A percentile compares a stretch with the other conserved stretches of the same genome.
Evolutionary conservation across 225 moss, liverwort and hornwort species (phyloP).

Genomic region (Sphagnum tenellum): DNA sequence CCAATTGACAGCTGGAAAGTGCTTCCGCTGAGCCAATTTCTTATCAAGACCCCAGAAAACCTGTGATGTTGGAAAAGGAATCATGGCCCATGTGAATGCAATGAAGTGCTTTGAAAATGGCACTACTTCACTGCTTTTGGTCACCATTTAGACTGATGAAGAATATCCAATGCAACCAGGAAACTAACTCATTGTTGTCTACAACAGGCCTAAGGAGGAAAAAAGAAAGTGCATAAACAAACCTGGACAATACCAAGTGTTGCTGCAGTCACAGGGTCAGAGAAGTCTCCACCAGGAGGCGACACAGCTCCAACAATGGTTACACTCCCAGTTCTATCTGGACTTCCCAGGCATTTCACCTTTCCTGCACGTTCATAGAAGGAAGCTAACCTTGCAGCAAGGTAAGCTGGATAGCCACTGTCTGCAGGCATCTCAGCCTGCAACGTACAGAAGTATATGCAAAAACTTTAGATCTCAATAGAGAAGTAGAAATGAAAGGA

Average conservation of each 20-base stretch:
- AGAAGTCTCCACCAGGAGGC: slow-evolving; percentile 98
- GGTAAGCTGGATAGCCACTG: slow-evolving; percentile 98
- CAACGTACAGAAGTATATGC: slow-evolving; percentile 1
- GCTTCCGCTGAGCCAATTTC: slow-evolving; percentile 93
- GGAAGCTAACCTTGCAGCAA: slow-evolving; percentile 83
- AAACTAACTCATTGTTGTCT: too few relatives aligned
- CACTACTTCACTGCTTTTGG: too few relatives aligned
- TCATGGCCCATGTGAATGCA: too few relatives aligned
- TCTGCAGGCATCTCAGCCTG: slow-evolving; percentile 99
- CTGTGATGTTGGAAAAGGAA: slow-evolving; percentile 12
- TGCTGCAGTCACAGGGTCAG: slow-evolving; percentile 94
- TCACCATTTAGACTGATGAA: too few relatives aligned
- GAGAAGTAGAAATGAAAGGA: too few relatives aligned
- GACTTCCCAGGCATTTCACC: slow-evolving; percentile 88
- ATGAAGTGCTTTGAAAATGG: too few relatives aligned
- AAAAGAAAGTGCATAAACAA: slow-evolving; percentile 3
- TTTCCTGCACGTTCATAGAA: slow-evolving; percentile 97
- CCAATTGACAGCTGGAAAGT: slow-evolving; percentile 99
- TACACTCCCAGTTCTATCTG: slow-evolving; percentile 80
- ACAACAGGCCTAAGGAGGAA: too few relatives aligned
- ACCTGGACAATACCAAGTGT: slow-evolving; percentile 98
- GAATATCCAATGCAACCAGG: too few relatives aligned
- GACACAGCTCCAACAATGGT: slow-evolving; percentile 96
- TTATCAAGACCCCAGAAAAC: slow-evolving; percentile 99
- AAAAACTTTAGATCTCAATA: too few relatives aligned